Base-by-base conservation (phyloP, 2,329 filamentous ascomycete species). In the Neonectria ditissima region DNA sequence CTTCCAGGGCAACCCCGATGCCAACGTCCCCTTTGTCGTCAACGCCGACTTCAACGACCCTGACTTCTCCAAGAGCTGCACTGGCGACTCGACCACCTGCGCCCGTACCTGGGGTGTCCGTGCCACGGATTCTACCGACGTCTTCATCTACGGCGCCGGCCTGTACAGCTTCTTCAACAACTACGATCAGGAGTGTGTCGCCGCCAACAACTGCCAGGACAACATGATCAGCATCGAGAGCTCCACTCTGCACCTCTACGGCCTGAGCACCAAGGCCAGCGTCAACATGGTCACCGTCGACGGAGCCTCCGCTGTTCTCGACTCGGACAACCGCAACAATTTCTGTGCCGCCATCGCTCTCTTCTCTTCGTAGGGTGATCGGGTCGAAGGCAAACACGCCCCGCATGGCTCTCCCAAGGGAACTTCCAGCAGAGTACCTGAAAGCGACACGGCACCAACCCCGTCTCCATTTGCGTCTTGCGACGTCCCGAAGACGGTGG, bases 111-210 rank as follows among this genome's bases (percentile, higher is more conserved):
- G 90, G 90, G 93, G 92, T 71, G 82, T 96, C 48, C 90, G 92
- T 24, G 83, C 93, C 43, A 80, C 87, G 59, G 85, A 91, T 77
- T 92, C 90, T 3, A 84, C 82, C 10, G 86, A 93, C 65, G 76
- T 94, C 18, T 87, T 86, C 74, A 80, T 94, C 72, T 92, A 90
- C 74, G 92, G 92, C 48, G 90, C 87, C 5, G 92, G 92, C 26
- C 80, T 94, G 63, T 95, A 95, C 84, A 90, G 86, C 69, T 95
- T 95, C 86, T 95, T 93, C 74, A 87, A 95, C 77, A 93, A 94
- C 83, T 95, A 95, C 79, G 82, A 80, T 39, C 91, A 94, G 78
- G 82, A 83, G 18, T 96, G 92, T 72, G 84, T 94, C 16, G 77
- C 79, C 39, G 84, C 83, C 10, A 86, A 92, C 76, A 87, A 86